Evolutionary conservation across 768 basidiomycete species (phyloP).

Genomic region (Pholiota microspora): DNA sequence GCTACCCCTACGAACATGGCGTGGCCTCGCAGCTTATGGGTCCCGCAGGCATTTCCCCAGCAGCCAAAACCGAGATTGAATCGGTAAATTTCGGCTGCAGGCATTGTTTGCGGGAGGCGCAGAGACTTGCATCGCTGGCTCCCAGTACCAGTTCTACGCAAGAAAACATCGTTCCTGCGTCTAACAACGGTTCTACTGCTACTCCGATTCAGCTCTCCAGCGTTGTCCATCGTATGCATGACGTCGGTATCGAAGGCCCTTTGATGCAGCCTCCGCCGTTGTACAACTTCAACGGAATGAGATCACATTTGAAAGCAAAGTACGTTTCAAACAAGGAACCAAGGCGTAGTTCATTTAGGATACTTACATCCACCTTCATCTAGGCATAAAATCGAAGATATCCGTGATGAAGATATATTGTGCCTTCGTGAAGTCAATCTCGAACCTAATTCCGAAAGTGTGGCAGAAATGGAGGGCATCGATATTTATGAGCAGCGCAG

Average conservation of each 20-base stretch:
- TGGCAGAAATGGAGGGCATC: too few species aligned
- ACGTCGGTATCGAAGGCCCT: too few species aligned
- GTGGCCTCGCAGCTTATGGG: conserved; percentile 8
- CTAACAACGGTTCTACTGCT: not conserved
- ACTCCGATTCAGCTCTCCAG: conserved; percentile 6
- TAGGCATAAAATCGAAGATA: conserved; percentile 47
- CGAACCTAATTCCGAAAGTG: too few species aligned
- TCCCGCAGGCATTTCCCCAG: not conserved
- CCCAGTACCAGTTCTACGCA: not conserved
- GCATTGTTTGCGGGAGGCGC: conserved; percentile 38
- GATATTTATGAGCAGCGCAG: too few species aligned
- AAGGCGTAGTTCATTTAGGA: not conserved
- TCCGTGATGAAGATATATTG: conserved; percentile 58
- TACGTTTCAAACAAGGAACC: too few species aligned
- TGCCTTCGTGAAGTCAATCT: conserved; percentile 16
- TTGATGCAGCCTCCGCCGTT: conserved; percentile 19
- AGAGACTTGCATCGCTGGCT: not conserved
- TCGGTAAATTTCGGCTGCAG: conserved; percentile 48
- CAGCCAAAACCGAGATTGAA: conserved; percentile 28
- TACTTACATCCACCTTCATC: not conserved
- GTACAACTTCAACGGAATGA: conserved; percentile 54
- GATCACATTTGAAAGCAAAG: conserved; percentile 65
- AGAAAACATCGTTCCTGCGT: not conserved
- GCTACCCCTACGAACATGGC: conserved; percentile 16
- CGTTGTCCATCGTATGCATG: too few species aligned